These are phyloP conservation scores for Pyrenophora tritici-repentis DNA, from an alignment of 2,329 filamentous ascomycete species.

Conservation along the genomic window DNA sequence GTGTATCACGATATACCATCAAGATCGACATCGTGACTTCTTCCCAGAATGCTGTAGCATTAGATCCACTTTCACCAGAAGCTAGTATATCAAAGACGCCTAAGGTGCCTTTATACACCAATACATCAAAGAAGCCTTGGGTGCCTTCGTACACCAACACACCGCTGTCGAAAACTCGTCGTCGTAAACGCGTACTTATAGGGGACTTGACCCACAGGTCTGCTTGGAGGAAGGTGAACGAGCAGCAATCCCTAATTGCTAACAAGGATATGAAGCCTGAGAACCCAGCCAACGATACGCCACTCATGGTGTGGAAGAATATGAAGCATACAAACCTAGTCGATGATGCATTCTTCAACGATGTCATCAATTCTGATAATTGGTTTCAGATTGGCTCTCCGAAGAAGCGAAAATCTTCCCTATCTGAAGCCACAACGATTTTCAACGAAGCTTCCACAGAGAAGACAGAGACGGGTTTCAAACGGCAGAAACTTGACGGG, in stretches of 20 bases:
- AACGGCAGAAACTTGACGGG: background rate
- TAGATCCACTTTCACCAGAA: background rate
- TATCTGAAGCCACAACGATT: background rate
- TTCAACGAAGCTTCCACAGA: no score
- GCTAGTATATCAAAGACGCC: background rate
- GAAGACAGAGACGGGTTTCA: background rate
- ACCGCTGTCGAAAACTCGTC: background rate
- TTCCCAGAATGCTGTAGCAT: background rate
- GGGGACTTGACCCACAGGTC: background rate
- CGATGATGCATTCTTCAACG: background rate
- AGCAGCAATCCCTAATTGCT: background rate
- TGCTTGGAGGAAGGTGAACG: no score
- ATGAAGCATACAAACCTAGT: background rate
- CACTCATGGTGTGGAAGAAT: no score
- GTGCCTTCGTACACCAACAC: slow-evolving; percentile 2
- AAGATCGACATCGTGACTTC: slow-evolving; percentile 16
- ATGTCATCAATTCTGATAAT: background rate
- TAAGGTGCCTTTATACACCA: slow-evolving; percentile 5
- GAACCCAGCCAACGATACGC: no score
- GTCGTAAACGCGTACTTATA: no score
- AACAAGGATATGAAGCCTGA: background rate
- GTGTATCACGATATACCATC: slow-evolving; percentile 35
- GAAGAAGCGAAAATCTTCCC: slow-evolving; percentile 18
- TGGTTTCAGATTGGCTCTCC: background rate
- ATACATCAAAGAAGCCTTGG: background rate